Base-by-base conservation (phyloP, 441 rosid genomes). In the Arabidopsis lyrata region DNA sequence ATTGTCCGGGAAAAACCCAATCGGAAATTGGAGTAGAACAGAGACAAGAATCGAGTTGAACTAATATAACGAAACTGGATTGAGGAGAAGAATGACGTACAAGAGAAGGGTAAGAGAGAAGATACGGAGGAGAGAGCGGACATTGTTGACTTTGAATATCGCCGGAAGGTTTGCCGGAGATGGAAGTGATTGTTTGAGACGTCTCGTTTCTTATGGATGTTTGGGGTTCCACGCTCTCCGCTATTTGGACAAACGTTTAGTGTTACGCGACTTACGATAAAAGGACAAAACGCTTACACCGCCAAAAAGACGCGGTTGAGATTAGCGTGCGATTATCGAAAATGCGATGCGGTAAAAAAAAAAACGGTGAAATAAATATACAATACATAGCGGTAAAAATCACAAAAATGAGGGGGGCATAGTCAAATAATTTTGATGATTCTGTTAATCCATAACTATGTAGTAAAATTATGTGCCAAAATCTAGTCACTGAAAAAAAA, bases 31-130 rank as follows among this genome's bases (percentile, higher is more conserved):
- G 45, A 66, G 35, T 41, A 58, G 34, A 56, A 41, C 54, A 66
- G 53, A 35, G 57, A 60, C 5, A 2, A 18, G 12, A 36, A 52
- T 22, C 22, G 34, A 70, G 0, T 18, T 20, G 27, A 64, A 16
- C 10, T 18, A 35, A 35, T 6, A 18, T 3, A 39, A 55, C 4
- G 22, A 50, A 16, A 63, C 2, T 12, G 45, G 8, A 41, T 11
- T 52, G 50, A 65, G 71, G 63, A 67, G 42, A 59, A 29, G 18
- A 44, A 44, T 63, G 24, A 61, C 78, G 1, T 81, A 83, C 90
- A 55, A 45, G 80, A 67, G 78, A 87, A 72, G 31, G 85, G 82
- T 5, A 79, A 1, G 55, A 79, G 72, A 14, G 84, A 70, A 31
- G 82, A 71, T 8, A 80, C 77, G 60, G 83, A 54, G 69, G 84